Evolutionary conservation across 352 stramenopile species (phyloP), one percentile per base, ranked within the genome.

Genomic region (Globisporangium nagaii): DNA sequence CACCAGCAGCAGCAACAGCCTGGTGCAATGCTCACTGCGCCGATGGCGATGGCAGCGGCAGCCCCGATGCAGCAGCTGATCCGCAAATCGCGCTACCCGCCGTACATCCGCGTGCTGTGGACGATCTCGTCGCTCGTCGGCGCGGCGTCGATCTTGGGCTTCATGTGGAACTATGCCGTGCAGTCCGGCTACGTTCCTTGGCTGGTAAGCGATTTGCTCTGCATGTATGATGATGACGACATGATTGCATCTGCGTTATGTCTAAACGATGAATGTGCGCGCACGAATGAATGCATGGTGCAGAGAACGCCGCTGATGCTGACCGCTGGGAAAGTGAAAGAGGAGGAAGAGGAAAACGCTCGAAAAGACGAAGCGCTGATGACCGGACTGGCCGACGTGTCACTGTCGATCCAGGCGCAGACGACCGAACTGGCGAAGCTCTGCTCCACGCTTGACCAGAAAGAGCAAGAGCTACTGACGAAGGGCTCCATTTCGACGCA

Each of bases 81-180:
- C 11, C 63, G 47, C 25, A 65, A 46, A 36, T 47, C 62, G 19
- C 52, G 52, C 28, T 83, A 86, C 62, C 78, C 80, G 30, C 61
- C 70, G 36, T 86, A 88, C 40, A 58, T 86, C 43, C 74, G 72
- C 36, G 63, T 90, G 49, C 53, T 90, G 35, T 84, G 75, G 71
- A 85, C 75, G 30, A 56, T 90, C 40, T 88, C 80, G 53, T 88
- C 80, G 35, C 65, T 90, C 12, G 70, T 90, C 0, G 79, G 82
- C 25, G 75, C 75, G 1, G 78, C 82, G 20, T 86, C 82, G 47
- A 74, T 90, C 24, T 58, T 93, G 4, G 73, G 71, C 3, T 85
- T 89, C 44, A 42, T 88, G 30, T 93, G 82, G 82, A 86, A 87
- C 54, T 89, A 79, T 42, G 72, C 77, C n/a, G 59, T 86, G 36